Evolutionary conservation across 305 asterid genomes (phyloP), one percentile per base, ranked within the genome.

Genomic region (Fraxinus paxiana): DNA sequence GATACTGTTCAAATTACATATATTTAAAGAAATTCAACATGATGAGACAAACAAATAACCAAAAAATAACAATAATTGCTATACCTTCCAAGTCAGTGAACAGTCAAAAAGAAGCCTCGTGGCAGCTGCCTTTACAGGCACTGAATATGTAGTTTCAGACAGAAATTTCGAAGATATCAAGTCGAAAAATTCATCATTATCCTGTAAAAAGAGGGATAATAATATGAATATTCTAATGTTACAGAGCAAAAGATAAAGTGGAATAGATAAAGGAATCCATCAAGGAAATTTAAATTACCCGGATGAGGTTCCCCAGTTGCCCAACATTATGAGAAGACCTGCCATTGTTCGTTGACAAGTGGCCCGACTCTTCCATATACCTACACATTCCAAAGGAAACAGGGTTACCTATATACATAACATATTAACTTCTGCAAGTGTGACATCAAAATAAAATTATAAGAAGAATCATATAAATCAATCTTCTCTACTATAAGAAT

Each of bases 51-150:
- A 84, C 22, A 31, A 70, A 12, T 70, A 70, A 83, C 46, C 79
- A 70, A 34, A 73, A 13, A 56, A 2, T 7, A 81, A 54, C 48
- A 61, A 82, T 74, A 73, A 75, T 63, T 17, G 78, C 38, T 15
- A 78, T 94, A 94, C 98, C 98, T 81, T 87, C 93, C 94, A 96
- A 82, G 99, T 93, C 76, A 91, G 89, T 3, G 99, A 94, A 84
- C 99, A 96, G 85, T 96, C 90, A 86, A 87, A 88, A 77, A 96
- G 98, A 78, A 96, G 98, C 92, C 99, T 92, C 63, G 93, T 83
- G 7, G 96, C 86, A 61, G 97, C 97, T 31, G 99, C 97, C 79
- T 87, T 93, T 69, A 92, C 89, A 26, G 97, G 87, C 82, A 87
- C 84, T 61, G 98, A 91, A 84, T 92, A 91, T 86, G 91, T 85